A percentile compares a stretch with the other conserved stretches of the same genome.
Conservation (phyloP, 257 asterid species). For the Lavandula angustifolia region DNA sequence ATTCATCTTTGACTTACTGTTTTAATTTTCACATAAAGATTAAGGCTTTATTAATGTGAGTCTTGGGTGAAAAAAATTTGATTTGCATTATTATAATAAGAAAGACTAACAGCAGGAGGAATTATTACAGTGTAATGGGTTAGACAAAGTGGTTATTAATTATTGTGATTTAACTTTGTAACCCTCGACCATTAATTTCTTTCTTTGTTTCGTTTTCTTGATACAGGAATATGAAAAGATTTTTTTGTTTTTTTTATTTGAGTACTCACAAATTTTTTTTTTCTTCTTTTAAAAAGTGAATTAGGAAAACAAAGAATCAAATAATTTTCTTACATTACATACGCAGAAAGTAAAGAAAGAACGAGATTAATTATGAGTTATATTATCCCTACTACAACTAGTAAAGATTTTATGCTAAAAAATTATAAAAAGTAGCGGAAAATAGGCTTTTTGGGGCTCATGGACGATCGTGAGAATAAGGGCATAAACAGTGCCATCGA, state of each 20-base stretch:
- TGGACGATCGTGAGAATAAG: slow-evolving; percentile 24
- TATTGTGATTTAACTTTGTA: slow-evolving; percentile 28
- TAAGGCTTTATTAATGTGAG: slow-evolving; percentile 21
- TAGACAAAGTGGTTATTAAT: slow-evolving; percentile 22
- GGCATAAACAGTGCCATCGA: slow-evolving; percentile 36
- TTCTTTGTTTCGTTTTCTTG: neutral
- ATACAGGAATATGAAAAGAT: slow-evolving; percentile 6
- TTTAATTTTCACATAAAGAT: slow-evolving; percentile 12
- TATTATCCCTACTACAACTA: slow-evolving; percentile 17
- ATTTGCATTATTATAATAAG: neutral
- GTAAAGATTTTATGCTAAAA: slow-evolving; percentile 1
- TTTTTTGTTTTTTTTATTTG: neutral
- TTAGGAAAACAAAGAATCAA: too few species aligned
- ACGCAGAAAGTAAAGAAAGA: neutral
- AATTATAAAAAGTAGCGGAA: neutral
- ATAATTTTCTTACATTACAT: too few species aligned
- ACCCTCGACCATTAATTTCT: slow-evolving; percentile 34
- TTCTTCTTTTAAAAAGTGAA: too few species aligned
- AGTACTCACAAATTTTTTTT: neutral
- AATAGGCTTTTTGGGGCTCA: slow-evolving; percentile 20
- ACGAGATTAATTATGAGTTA: slow-evolving; percentile 9
- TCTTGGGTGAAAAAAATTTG: neutral
- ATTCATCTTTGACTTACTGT: slow-evolving; percentile 37
- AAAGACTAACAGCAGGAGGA: neutral
- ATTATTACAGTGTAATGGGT: neutral